Conservation (phyloP, 2,329 filamentous ascomycete species). For the Aspergillus oerlinghausenensis region DNA sequence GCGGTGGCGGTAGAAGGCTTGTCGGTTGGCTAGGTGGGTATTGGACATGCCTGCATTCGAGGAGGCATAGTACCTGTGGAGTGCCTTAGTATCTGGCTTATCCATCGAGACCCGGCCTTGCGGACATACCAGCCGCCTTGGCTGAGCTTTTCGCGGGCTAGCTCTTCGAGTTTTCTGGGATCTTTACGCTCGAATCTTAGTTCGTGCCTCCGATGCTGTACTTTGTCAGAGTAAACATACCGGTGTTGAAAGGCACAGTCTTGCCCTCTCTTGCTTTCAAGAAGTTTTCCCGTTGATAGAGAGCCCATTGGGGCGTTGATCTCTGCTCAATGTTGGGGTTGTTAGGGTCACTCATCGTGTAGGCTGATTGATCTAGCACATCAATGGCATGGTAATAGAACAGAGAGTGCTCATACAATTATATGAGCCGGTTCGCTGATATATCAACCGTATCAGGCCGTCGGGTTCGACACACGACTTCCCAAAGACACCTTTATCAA, state of each 20-base stretch:
- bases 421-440: not conserved
- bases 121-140: constrained; percentile 50
- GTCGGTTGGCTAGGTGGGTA: constrained; percentile 54
- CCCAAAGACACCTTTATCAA: constrained; percentile 1
- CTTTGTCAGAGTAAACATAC: constrained; percentile 19
- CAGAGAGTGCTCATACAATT: not conserved
- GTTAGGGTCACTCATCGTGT: constrained; percentile 40
- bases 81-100: not conserved
- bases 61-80: constrained; percentile 29
- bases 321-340: constrained; percentile 49
- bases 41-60: constrained; percentile 34
- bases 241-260: constrained; percentile 50
- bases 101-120: not conserved
- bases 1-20: constrained; percentile 61
- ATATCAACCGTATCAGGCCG: not conserved
- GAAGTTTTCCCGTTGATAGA: constrained; percentile 54
- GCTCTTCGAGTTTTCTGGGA: constrained; percentile 55
- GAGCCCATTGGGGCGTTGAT: constrained; percentile 50
- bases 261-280: constrained; percentile 51
- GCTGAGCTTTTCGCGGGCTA: constrained; percentile 53
- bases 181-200: constrained; percentile 23
- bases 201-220: not conserved
- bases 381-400: not conserved
- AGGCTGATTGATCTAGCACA: not conserved
- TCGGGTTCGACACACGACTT: too few species aligned